Evolutionary conservation across 2,329 filamentous ascomycete genomes (phyloP).

Genomic region (Piedraia hortae): DNA sequence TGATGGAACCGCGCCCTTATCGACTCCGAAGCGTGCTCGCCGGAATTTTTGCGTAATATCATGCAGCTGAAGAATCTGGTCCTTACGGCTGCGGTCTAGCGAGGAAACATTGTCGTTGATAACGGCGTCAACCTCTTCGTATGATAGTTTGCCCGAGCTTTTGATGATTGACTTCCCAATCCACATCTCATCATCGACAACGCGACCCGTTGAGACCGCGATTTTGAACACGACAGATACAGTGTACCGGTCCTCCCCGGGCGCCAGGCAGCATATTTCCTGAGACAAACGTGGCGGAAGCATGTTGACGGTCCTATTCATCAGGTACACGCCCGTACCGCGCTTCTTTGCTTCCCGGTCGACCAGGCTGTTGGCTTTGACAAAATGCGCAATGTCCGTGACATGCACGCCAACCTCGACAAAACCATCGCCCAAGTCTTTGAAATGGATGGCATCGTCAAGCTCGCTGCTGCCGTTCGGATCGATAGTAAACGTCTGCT

Average conservation of each 20-base stretch:
- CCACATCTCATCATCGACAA: constrained; percentile 72
- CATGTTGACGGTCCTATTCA: constrained; percentile 70
- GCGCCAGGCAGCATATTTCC: constrained; percentile 66
- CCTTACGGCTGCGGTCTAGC: constrained; percentile 36
- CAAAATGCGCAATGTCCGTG: constrained; percentile 83
- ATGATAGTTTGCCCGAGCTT: constrained; percentile 61
- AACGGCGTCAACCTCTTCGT: constrained; percentile 63
- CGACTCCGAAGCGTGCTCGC: constrained; percentile 49
- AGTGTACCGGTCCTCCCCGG: constrained; percentile 69
- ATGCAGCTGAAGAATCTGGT: constrained; percentile 57
- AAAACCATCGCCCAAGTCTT: constrained; percentile 53
- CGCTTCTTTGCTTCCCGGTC: constrained; percentile 96
- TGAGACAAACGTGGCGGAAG: constrained; percentile 62
- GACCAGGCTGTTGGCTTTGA: constrained; percentile 83
- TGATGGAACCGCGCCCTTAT: constrained; percentile 54
- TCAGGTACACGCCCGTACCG: constrained; percentile 79
- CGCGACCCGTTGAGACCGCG: constrained; percentile 48
- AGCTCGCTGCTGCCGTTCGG: constrained; percentile 68
- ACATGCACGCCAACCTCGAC: constrained; percentile 91
- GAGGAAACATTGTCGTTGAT: constrained; percentile 33
- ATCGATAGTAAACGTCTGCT: constrained; percentile 78
- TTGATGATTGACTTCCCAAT: constrained; percentile 83
- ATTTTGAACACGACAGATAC: constrained; percentile 86
- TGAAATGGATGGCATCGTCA: constrained; percentile 80
- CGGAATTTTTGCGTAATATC: constrained; percentile 72